Percentiles rank a stretch among this genome's conserved stretches.
Conservation (phyloP, 2,329 filamentous ascomycete species). For the Ophiosphaerella korrae region DNA sequence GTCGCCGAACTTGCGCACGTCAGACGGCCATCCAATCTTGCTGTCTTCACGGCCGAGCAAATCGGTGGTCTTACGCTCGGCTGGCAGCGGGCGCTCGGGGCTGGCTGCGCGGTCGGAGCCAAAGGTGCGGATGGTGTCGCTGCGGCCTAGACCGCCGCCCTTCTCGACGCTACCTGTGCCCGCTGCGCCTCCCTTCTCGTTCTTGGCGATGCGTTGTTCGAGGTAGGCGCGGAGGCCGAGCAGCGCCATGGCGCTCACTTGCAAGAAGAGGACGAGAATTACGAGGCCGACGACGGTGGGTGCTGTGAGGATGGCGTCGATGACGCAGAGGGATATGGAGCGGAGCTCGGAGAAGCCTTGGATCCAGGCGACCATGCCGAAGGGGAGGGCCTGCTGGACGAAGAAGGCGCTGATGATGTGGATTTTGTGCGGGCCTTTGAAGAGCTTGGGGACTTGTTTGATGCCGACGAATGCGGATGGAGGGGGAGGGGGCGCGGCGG, state of each 20-base stretch:
- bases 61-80: too few species aligned
- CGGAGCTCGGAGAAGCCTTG: conserved; percentile 30
- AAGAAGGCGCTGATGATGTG: conserved; percentile 27
- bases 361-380: conserved; percentile 27
- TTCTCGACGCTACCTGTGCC: neutral
- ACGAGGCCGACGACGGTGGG: conserved; percentile 17
- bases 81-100: too few species aligned
- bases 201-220: conserved; percentile 33
- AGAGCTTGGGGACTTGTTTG: conserved; percentile 25
- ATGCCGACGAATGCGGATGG: conserved; percentile 23
- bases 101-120: conserved; percentile 15
- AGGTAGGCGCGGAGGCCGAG: conserved; percentile 28
- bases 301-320: conserved; percentile 32
- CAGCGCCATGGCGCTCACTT: conserved; percentile 27
- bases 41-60: conserved; percentile 26
- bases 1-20: conserved; percentile 28
- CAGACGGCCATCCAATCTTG: conserved; percentile 26
- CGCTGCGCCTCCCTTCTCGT: conserved; percentile 1
- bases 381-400: conserved; percentile 20
- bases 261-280: conserved; percentile 24
- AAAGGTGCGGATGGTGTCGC: conserved; percentile 25
- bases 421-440: conserved; percentile 29
- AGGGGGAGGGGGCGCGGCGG: conserved; percentile 20
- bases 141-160: neutral
- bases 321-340: conserved; percentile 31